A percentile compares a stretch with the other conserved stretches of the same genome.
Conservation (phyloP, 768 basidiomycete species). For the Pleurotus cornucopiae region DNA sequence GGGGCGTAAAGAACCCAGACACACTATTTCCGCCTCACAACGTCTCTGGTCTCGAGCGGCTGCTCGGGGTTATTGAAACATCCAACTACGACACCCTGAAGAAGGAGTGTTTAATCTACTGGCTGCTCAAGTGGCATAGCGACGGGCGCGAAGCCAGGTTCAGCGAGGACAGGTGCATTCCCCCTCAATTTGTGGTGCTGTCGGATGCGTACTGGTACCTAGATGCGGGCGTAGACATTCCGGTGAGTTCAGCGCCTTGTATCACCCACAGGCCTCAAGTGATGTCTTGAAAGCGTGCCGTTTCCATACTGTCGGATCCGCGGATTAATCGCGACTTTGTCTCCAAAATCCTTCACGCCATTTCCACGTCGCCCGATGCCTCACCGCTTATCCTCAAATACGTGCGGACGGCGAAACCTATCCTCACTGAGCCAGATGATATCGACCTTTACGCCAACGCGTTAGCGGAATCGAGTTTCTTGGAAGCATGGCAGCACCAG, state of each 20-base stretch:
- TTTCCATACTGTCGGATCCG: constrained; percentile 68
- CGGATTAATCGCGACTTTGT: constrained; percentile 74
- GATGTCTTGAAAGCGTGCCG: constrained; percentile 48
- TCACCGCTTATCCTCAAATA: constrained; percentile 64
- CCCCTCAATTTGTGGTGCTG: constrained; percentile 69
- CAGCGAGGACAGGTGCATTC: constrained; percentile 53
- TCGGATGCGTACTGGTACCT: constrained; percentile 86
- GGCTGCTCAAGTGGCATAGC: constrained; percentile 74
- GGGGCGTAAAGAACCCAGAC: constrained; percentile 56
- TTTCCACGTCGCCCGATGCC: constrained; percentile 45
- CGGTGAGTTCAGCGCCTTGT: constrained; percentile 40
- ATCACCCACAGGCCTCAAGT: neutral
- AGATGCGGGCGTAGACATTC: constrained; percentile 62
- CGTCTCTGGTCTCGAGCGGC: constrained; percentile 43
- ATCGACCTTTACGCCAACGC: constrained; percentile 68
- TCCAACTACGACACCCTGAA: constrained; percentile 72
- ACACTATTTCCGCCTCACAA: constrained; percentile 67
- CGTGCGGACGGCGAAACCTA: constrained; percentile 71
- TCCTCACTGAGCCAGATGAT: constrained; percentile 63
- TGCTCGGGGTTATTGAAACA: constrained; percentile 57
- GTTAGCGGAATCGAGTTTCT: constrained; percentile 57
- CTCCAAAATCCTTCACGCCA: constrained; percentile 72
- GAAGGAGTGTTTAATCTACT: constrained; percentile 78
- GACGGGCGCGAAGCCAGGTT: constrained; percentile 56
- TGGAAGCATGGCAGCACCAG: constrained; percentile 76